phyloP scores from a whole-genome alignment of 495 filamentous ascomycete species.

The Lentithecium fluviatile region DNA sequence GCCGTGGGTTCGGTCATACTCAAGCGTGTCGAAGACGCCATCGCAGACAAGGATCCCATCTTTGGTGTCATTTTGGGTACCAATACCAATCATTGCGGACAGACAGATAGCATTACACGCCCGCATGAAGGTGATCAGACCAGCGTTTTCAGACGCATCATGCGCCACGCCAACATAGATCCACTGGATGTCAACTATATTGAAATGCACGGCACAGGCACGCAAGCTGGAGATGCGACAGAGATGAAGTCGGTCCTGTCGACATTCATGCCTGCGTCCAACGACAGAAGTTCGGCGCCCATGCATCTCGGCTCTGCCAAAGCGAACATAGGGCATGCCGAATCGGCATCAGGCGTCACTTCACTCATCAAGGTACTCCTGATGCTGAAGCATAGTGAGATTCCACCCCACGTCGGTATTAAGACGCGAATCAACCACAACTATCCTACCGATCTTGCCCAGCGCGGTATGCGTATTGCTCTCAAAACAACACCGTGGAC shows the following conservation, averaged over 20 bases:
- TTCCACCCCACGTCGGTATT: slow-evolving; percentile 83
- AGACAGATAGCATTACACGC: too few relatives aligned
- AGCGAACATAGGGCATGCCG: slow-evolving; percentile 40
- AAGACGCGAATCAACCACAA: slow-evolving; percentile 52
- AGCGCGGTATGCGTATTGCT: slow-evolving; percentile 13
- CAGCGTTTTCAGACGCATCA: too few relatives aligned
- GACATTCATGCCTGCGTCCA: slow-evolving; percentile 34
- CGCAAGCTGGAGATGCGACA: background rate
- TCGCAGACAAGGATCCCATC: slow-evolving; percentile 36
- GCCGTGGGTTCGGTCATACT: slow-evolving; percentile 39
- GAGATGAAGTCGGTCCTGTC: slow-evolving; percentile 43
- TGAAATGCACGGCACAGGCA: background rate
- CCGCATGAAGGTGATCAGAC: too few relatives aligned
- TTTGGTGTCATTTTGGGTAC: slow-evolving; percentile 38
- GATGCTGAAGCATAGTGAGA: slow-evolving; percentile 81
- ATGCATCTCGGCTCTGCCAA: slow-evolving; percentile 37
- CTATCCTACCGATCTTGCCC: slow-evolving; percentile 39
- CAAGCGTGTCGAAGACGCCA: slow-evolving; percentile 29
- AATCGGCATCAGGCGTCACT: slow-evolving; percentile 51
- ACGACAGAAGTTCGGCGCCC: slow-evolving; percentile 5
- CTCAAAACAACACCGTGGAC: slow-evolving; percentile 5
- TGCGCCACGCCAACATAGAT: too few relatives aligned
- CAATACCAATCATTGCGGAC: slow-evolving; percentile 35
- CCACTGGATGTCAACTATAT: background rate
- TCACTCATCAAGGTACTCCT: slow-evolving; percentile 80